phyloP scores from a whole-genome alignment of 75 land plant species.

The Sequoiadendron giganteum region DNA sequence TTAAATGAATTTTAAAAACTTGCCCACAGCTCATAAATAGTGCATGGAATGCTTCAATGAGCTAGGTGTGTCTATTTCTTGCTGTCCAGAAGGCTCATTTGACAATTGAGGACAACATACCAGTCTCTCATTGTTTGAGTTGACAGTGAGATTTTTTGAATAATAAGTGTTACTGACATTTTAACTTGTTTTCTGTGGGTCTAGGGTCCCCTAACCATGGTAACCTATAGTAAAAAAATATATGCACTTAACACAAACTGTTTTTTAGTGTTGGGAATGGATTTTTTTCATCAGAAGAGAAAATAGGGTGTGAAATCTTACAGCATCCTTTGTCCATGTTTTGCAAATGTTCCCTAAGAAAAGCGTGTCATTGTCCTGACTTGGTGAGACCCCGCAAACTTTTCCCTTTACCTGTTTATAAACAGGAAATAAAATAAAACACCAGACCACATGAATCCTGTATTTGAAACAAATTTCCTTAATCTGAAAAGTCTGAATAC shows the following conservation, averaged over 20 bases:
- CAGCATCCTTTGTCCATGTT: slow-evolving; percentile 51
- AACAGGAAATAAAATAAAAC: background rate
- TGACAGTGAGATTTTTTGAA: no score
- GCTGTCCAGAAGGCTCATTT: no score
- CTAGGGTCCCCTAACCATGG: background rate
- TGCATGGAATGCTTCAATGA: no score
- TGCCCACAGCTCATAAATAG: no score
- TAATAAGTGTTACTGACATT: no score
- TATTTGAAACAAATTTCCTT: background rate
- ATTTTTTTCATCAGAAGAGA: background rate
- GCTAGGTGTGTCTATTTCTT: no score
- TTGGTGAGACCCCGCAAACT: slow-evolving; percentile 50
- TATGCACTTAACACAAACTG: background rate
- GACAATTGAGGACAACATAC: no score
- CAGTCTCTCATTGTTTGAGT: no score
- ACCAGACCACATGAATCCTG: background rate
- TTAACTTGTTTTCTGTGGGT: no score
- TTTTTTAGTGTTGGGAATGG: background rate
- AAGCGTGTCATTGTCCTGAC: slow-evolving; percentile 61
- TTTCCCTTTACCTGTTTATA: slow-evolving; percentile 46
- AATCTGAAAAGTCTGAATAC: background rate
- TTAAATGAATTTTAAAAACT: no score
- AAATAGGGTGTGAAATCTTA: slow-evolving; percentile 15
- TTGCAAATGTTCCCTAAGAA: slow-evolving; percentile 58
- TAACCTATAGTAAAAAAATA: background rate